A percentile compares a stretch with the other conserved stretches of the same genome.
Evolutionary conservation across 2,329 filamentous ascomycete species (phyloP).

Genomic region (Torrubiella hemipterigena): DNA sequence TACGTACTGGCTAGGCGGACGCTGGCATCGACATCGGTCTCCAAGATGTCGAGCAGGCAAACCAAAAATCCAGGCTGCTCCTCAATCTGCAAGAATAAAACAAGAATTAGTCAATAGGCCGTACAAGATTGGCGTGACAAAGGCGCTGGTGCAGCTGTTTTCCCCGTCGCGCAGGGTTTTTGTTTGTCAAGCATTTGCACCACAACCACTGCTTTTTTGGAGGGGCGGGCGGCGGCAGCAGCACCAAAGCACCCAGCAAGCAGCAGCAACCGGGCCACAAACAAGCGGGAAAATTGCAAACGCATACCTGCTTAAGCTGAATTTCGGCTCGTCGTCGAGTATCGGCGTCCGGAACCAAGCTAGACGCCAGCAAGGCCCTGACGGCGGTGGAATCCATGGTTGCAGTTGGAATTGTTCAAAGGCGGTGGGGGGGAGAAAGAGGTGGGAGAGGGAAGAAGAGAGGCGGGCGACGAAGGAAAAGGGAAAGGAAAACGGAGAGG

Average conservation of each 20-base stretch:
- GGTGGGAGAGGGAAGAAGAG: background rate
- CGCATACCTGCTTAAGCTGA: slow-evolving; percentile 67
- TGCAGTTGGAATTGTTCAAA: slow-evolving; percentile 7
- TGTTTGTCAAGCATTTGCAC: too few species aligned
- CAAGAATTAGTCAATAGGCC: slow-evolving; percentile 1
- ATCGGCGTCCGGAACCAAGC: slow-evolving; percentile 63
- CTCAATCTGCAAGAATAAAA: slow-evolving; percentile 56
- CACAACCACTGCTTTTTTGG: too few species aligned
- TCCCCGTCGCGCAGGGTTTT: too few species aligned
- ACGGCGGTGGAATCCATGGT: slow-evolving; percentile 65
- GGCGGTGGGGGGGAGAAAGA: background rate
- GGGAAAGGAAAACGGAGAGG: slow-evolving; percentile 12
- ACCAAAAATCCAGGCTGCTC: slow-evolving; percentile 82
- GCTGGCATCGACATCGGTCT: slow-evolving; percentile 73
- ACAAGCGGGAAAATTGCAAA: slow-evolving; percentile 3
- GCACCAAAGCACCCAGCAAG: background rate
- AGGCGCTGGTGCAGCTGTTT: too few species aligned
- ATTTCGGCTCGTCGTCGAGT: slow-evolving; percentile 65
- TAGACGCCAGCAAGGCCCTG: slow-evolving; percentile 65
- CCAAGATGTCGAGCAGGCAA: slow-evolving; percentile 79
- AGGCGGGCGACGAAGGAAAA: background rate
- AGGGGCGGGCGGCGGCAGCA: slow-evolving; percentile 5
- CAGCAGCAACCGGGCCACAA: slow-evolving; percentile 3
- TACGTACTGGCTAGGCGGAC: slow-evolving; percentile 79
- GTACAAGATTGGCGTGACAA: background rate